Evolutionary conservation across 2,329 filamentous ascomycete species (phyloP).

Genomic region (Scytalidium lignicola): DNA sequence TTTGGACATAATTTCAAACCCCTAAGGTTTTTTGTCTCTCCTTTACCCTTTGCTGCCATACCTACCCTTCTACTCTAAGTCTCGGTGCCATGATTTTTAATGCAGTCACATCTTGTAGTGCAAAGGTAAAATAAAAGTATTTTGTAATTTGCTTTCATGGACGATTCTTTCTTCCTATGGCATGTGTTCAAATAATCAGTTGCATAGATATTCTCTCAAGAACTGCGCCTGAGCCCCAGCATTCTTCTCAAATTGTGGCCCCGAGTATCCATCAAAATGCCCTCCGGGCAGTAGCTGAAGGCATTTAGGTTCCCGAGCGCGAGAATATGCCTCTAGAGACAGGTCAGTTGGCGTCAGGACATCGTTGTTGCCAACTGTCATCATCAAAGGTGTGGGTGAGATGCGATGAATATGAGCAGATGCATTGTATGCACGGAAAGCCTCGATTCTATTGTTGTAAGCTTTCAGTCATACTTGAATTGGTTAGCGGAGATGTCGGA

Average conservation of each 20-base stretch:
- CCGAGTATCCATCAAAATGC: conserved; percentile 33
- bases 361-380: conserved; percentile 31
- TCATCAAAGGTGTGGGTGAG: conserved; percentile 33
- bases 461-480: too few relatives aligned
- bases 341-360: conserved; percentile 29
- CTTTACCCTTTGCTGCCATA: too few relatives aligned
- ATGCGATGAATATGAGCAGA: conserved; percentile 30
- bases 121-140: too few relatives aligned
- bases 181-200: too few relatives aligned
- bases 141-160: too few relatives aligned
- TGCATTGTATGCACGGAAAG: conserved; percentile 22
- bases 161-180: too few relatives aligned
- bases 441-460: conserved; percentile 19
- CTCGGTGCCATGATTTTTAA: too few relatives aligned
- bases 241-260: conserved; percentile 26
- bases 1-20: too few relatives aligned
- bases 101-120: too few relatives aligned
- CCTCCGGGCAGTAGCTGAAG: conserved; percentile 31
- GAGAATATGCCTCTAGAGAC: conserved; percentile 30
- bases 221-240: conserved; percentile 33
- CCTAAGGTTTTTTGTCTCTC: too few relatives aligned
- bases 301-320: conserved; percentile 34
- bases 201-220: conserved; percentile 4
- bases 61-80: too few relatives aligned
- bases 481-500: too few relatives aligned